Evolutionary conservation across 169 alveolate species (phyloP).

Genomic region (Plasmodium gonderi): DNA sequence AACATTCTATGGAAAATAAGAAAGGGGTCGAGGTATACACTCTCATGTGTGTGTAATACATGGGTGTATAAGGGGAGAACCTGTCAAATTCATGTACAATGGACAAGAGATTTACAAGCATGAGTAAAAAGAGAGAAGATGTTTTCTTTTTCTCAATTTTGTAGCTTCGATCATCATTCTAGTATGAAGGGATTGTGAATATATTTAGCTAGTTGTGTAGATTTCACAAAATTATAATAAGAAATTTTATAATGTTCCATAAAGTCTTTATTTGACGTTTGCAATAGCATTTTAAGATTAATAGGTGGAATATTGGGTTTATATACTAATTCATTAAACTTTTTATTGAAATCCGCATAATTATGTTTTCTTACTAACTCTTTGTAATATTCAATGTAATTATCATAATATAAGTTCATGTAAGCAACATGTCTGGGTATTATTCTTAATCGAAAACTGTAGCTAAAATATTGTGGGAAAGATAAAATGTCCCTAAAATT

Average conservation of each 20-base stretch:
- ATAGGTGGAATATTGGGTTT: slow-evolving; percentile 64
- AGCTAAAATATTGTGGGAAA: slow-evolving; percentile 80
- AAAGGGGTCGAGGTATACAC: background rate
- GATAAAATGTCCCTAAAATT: slow-evolving; percentile 67
- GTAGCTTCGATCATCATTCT: background rate
- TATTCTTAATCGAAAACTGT: slow-evolving; percentile 82
- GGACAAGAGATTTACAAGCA: background rate
- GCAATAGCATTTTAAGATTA: slow-evolving; percentile 29
- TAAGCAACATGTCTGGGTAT: slow-evolving; percentile 83
- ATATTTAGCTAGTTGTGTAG: slow-evolving; percentile 70
- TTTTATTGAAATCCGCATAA: slow-evolving; percentile 62
- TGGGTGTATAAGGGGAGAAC: background rate
- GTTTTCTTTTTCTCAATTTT: background rate
- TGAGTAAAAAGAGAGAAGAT: too few species aligned
- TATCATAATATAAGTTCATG: slow-evolving; percentile 79
- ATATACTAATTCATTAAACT: slow-evolving; percentile 54
- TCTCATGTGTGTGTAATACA: background rate
- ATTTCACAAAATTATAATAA: slow-evolving; percentile 38
- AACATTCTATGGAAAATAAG: background rate
- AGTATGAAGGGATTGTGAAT: slow-evolving; percentile 67
- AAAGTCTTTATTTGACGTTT: slow-evolving; percentile 59
- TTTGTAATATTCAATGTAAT: slow-evolving; percentile 73
- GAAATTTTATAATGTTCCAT: slow-evolving; percentile 61
- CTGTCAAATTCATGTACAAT: background rate
- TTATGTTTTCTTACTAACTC: slow-evolving; percentile 53